These are phyloP conservation scores for Torulaspora indica DNA, from an alignment of 805 yeast species.

Conservation along the genomic window DNA sequence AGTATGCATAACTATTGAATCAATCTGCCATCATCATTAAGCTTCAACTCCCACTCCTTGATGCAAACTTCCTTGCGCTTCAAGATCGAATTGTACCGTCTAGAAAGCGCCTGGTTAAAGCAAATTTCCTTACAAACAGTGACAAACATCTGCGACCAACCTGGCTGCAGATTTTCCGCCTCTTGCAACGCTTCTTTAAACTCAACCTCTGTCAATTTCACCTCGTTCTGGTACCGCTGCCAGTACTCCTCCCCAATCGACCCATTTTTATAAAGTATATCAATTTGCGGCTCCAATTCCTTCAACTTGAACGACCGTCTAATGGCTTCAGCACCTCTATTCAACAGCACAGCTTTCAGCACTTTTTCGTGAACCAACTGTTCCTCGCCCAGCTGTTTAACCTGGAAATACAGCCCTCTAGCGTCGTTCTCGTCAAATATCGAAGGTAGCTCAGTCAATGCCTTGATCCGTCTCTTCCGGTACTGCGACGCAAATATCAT, in stretches of 20 bases:
- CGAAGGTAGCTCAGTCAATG: slow-evolving; percentile 59
- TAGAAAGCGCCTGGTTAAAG: slow-evolving; percentile 83
- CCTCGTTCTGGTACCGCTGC: slow-evolving; percentile 73
- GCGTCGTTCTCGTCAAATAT: slow-evolving; percentile 68
- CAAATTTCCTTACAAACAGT: slow-evolving; percentile 84
- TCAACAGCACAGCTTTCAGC: slow-evolving; percentile 59
- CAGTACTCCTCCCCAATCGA: slow-evolving; percentile 85
- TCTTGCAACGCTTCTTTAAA: slow-evolving; percentile 69
- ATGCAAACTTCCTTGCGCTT: slow-evolving; percentile 38
- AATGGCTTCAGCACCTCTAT: slow-evolving; percentile 81
- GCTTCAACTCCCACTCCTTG: slow-evolving; percentile 31
- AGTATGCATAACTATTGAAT: slow-evolving; percentile 17
- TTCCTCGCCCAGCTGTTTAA: slow-evolving; percentile 42
- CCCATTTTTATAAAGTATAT: slow-evolving; percentile 75
- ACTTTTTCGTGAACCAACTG: slow-evolving; percentile 70
- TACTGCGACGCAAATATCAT: slow-evolving; percentile 65
- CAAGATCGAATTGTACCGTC: slow-evolving; percentile 49
- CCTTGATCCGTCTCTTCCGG: slow-evolving; percentile 49
- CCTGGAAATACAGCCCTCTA: slow-evolving; percentile 55
- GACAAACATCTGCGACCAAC: slow-evolving; percentile 75
- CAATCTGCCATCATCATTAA: slow-evolving; percentile 32
- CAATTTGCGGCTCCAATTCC: slow-evolving; percentile 68
- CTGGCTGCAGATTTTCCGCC: slow-evolving; percentile 66
- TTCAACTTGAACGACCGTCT: slow-evolving; percentile 77
- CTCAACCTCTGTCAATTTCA: slow-evolving; percentile 76